Evolutionary conservation across 2,329 filamentous ascomycete genomes (phyloP).

Genomic region (Pseudocercospora fuligena): DNA sequence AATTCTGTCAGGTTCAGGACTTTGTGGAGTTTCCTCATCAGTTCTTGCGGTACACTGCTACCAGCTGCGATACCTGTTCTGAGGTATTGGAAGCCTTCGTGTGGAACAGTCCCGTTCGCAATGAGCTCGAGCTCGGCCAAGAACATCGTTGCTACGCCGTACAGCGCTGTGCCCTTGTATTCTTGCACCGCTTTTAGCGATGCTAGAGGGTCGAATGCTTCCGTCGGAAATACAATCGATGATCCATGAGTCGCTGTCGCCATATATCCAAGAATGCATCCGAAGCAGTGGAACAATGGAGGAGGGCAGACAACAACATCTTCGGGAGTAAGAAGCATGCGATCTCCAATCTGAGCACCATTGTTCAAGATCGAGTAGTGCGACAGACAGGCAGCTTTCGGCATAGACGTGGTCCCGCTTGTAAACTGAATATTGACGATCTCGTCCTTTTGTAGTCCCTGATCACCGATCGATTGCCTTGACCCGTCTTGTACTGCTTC

Average conservation of each 20-base stretch:
- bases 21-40: constrained; percentile 78
- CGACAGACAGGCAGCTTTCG: constrained; percentile 85
- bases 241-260: constrained; percentile 85
- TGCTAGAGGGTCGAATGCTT: constrained; percentile 81
- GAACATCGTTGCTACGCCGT: constrained; percentile 96
- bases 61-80: constrained; percentile 93
- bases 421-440: constrained; percentile 97
- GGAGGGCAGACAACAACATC: constrained; percentile 73
- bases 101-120: constrained; percentile 37
- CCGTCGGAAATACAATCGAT: constrained; percentile 80
- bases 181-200: constrained; percentile 68
- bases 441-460: constrained; percentile 64
- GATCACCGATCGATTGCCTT: constrained; percentile 48
- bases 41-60: constrained; percentile 76
- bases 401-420: constrained; percentile 86
- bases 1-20: constrained; percentile 78
- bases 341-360: constrained; percentile 77
- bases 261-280: constrained; percentile 91
- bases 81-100: constrained; percentile 66
- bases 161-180: constrained; percentile 70
- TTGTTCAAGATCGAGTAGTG: constrained; percentile 93
- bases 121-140: constrained; percentile 83
- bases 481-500: constrained; percentile 47
- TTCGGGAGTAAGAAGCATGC: constrained; percentile 76
- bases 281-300: constrained; percentile 75